Base-by-base conservation (phyloP, 2,329 filamentous ascomycete genomes). In the Pseudocercospora fuligena region DNA sequence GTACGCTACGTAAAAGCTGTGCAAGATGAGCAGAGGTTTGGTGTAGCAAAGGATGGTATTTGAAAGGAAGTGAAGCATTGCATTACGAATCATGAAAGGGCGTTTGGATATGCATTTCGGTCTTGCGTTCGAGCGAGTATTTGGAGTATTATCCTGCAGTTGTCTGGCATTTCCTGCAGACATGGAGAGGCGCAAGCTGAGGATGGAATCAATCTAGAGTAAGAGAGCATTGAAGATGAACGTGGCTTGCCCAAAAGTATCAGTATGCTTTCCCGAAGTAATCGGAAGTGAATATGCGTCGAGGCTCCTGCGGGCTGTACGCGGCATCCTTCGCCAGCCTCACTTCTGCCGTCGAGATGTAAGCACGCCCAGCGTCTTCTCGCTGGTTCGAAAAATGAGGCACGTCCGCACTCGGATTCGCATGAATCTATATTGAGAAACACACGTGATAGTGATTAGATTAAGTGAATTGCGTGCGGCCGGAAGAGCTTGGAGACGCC, bases 1-100 rank as follows among this genome's bases (percentile, higher is more conserved):
- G 94, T 97, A 66, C 94, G 92, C 79, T 97, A 97, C 77, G 90
- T 97, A 80, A 92, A 94, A 72, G 91, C 96, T 75, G 81, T 94
- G 54, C 92, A 95, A 76, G 61, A 90, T 72, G 77, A 71, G 57
- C 70, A 76, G 59, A 61, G 65, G n/a, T 49, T 47, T 46, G 66
- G 67, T 5, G 53, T 29, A 46, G 63, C 59, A 23, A 65, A 60
- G 60, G 58, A 64, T 29, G 47, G 58, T 21, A 29, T 49, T 47
- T 56, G 60, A 58, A 61, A 40, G 64, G 53, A 54, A 19, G 46
- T 8, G 40, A 46, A 36, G 25, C n/a, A 47, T 51, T 56, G 56
- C 12, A 25, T 47, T 31, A 36, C 27, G 51, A 57, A 14, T 65
- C 63, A 57, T 56, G 63, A 65, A 54, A 19, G 21, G 56, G 57